Percentiles rank a stretch among this genome's conserved stretches.
Conservation (phyloP, 176 grass and related monocot species). For the Dendrocalamus sinicus region DNA sequence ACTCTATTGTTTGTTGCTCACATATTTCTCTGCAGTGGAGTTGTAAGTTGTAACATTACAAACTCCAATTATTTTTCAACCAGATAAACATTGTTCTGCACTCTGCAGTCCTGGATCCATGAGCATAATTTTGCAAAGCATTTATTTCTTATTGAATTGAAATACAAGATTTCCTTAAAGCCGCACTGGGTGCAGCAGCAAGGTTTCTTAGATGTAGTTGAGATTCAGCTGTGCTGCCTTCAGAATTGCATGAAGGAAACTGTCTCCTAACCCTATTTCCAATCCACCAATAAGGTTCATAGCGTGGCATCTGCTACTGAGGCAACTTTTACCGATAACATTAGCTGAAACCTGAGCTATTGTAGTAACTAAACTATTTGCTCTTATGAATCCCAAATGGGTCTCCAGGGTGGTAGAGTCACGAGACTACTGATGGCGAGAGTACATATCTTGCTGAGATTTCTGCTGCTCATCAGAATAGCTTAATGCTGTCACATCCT, state of each 20-base stretch:
- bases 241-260: slow-evolving; percentile 15
- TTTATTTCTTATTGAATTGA: slow-evolving; percentile 25
- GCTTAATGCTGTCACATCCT: slow-evolving; percentile 26
- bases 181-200: not conserved
- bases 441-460: slow-evolving; percentile 30
- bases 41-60: slow-evolving; percentile 21
- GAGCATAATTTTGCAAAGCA: not conserved
- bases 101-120: not conserved
- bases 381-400: slow-evolving; percentile 2
- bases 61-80: not conserved
- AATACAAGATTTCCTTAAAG: slow-evolving; percentile 27
- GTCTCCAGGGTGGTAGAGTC: not conserved
- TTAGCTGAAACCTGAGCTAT: slow-evolving; percentile 22
- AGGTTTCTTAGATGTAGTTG: not conserved
- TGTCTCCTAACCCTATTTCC: not conserved
- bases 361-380: slow-evolving; percentile 28
- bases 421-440: slow-evolving; percentile 18
- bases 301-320: slow-evolving; percentile 11
- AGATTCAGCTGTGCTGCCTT: slow-evolving; percentile 13
- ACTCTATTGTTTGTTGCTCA: slow-evolving; percentile 19
- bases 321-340: not conserved
- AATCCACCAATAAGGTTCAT: slow-evolving; percentile 11
- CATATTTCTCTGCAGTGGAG: not conserved
- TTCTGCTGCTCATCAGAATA: slow-evolving; percentile 33
- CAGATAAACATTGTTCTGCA: slow-evolving; percentile 18